Evolutionary conservation across 176 grass and related monocot species (phyloP).

Genomic region (Pharus latifolius): DNA sequence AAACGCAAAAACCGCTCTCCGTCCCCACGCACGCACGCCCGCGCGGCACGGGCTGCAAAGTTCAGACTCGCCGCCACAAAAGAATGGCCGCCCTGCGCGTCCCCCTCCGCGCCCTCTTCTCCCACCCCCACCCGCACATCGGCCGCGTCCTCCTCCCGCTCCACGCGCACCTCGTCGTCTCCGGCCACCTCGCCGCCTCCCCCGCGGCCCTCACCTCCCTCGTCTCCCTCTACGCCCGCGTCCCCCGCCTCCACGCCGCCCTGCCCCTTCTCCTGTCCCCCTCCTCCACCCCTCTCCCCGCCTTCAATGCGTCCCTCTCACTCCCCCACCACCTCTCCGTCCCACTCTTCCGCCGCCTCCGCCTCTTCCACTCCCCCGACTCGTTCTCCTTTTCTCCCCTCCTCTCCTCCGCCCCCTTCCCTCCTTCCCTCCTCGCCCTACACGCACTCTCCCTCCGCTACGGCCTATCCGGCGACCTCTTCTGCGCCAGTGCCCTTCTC

Average conservation of each 20-base stretch:
- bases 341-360: slow-evolving; percentile 32
- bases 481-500: slow-evolving; percentile 51
- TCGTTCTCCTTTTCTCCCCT: slow-evolving; percentile 33
- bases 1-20: no score
- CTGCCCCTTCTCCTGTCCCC: slow-evolving; percentile 17
- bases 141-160: slow-evolving; percentile 21
- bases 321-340: slow-evolving; percentile 40
- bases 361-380: slow-evolving; percentile 29
- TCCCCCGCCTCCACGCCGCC: slow-evolving; percentile 5
- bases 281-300: slow-evolving; percentile 19
- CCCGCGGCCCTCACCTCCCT: slow-evolving; percentile 28
- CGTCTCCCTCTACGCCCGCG: slow-evolving; percentile 40
- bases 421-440: slow-evolving; percentile 20
- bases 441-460: slow-evolving; percentile 30
- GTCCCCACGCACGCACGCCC: no score
- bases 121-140: neutral
- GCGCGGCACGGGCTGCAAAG: no score
- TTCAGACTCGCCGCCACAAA: neutral
- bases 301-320: slow-evolving; percentile 51
- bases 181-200: slow-evolving; percentile 23
- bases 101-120: slow-evolving; percentile 18
- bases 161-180: slow-evolving; percentile 40
- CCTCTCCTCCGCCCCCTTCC: neutral
- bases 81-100: slow-evolving; percentile 21
- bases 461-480: slow-evolving; percentile 25